These are phyloP conservation scores for Gnomoniopsis smithogilvyi DNA, from an alignment of 2,329 filamentous ascomycete species.

Conservation along the genomic window DNA sequence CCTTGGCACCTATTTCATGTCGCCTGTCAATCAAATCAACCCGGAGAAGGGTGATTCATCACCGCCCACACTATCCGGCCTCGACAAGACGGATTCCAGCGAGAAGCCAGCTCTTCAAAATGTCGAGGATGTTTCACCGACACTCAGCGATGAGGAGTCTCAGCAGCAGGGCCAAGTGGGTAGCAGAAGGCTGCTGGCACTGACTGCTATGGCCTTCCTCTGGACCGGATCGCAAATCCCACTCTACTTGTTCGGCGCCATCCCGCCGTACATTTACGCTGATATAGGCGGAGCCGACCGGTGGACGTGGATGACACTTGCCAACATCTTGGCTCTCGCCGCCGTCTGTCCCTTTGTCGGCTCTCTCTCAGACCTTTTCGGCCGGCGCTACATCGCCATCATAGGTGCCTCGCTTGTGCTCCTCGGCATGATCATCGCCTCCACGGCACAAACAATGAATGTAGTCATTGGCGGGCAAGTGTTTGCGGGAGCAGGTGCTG, in stretches of 20 bases:
- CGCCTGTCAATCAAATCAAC: not conserved
- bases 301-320: slow-evolving; percentile 59
- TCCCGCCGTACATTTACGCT: slow-evolving; percentile 53
- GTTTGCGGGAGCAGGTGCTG: slow-evolving; percentile 62
- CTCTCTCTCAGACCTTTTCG: slow-evolving; percentile 60
- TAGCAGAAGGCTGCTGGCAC: slow-evolving; percentile 11
- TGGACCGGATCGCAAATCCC: slow-evolving; percentile 61
- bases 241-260: slow-evolving; percentile 44
- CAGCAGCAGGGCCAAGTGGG: not conserved
- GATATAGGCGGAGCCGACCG: slow-evolving; percentile 58
- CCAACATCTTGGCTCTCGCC: slow-evolving; percentile 53
- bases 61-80: not conserved
- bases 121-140: not conserved
- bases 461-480: slow-evolving; percentile 55
- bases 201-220: slow-evolving; percentile 43
- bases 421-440: slow-evolving; percentile 57
- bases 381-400: slow-evolving; percentile 57
- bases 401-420: slow-evolving; percentile 51
- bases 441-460: slow-evolving; percentile 57
- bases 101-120: slow-evolving; percentile 11
- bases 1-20: not conserved
- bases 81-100: slow-evolving; percentile 2
- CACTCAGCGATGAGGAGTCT: not conserved
- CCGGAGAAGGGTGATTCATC: not conserved
- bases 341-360: slow-evolving; percentile 64